Evolutionary conservation across 306 rosid species (phyloP), one percentile per base, ranked within the genome.

Genomic region (Cajanus cajan): DNA sequence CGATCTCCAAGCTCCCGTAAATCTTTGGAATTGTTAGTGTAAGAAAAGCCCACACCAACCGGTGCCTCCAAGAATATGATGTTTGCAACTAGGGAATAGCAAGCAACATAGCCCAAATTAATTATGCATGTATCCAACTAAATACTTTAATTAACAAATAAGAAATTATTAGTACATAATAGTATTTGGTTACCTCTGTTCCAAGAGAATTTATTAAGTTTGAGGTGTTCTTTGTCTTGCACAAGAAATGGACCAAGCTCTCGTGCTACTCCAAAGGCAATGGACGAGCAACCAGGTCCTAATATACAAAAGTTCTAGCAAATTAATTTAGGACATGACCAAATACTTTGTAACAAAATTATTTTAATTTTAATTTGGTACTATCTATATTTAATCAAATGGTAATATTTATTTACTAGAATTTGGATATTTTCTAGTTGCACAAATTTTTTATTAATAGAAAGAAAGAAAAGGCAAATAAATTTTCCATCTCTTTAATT

Each of bases 171-270:
- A 8, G 18, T 8, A 16, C 0, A 16, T 13, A 13, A 44, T 47
- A 0, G 4, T 14, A 47, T 18, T 6, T 34, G 7, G 2, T n/a
- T 77, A 88, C 96, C 92, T 63, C 39, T 84, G 33, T 91, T 91
- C 93, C 93, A 91, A 14, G 96, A 87, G 64, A 76, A 89, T 3
- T 80, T 45, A 84, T 91, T 86, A 8, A 86, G 70, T 50, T 22
- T 48, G 14, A 91, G 78, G 8, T 18, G 34, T 11, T 82, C 85
- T 19, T 83, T 78, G 61, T 14, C 74, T 11, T 78, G 28, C 36
- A 91, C 86, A 19, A 83, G 88, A 80, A 91, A 91, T 47, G 97
- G 94, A 15, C 97, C 97, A 36, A 92, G 82, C 78, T 92, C 97
- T 71, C 81, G 87, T n/a, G 31, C 31, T 3, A 3, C 31, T 28